These are phyloP conservation scores for Solanum pennellii DNA, from an alignment of 257 asterid species.

Conservation along the genomic window DNA sequence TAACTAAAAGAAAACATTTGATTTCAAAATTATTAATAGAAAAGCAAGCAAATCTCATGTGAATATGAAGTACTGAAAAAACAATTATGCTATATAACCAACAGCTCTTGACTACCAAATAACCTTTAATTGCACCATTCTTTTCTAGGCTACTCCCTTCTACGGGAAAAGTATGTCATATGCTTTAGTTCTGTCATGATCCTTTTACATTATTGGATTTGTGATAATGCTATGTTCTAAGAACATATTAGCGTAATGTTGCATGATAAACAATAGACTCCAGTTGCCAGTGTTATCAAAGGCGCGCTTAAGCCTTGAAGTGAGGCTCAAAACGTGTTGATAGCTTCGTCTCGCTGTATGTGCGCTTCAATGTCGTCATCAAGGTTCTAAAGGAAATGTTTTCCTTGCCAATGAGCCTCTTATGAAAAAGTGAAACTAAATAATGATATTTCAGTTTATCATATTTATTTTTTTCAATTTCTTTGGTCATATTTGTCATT, in stretches of 20 bases:
- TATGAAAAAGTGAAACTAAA: too few relatives aligned
- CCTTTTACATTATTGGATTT: background rate
- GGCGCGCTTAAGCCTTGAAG: too few relatives aligned
- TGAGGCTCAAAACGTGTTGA: too few relatives aligned
- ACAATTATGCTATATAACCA: background rate
- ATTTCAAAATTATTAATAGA: background rate
- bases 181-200: background rate
- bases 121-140: background rate
- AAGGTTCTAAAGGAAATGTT: too few relatives aligned
- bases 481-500: too few relatives aligned
- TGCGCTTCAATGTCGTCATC: too few relatives aligned
- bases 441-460: too few relatives aligned
- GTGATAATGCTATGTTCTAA: background rate
- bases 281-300: background rate
- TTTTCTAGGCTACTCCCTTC: background rate
- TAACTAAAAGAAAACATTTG: background rate
- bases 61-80: background rate
- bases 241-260: background rate
- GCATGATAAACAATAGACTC: background rate
- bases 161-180: background rate
- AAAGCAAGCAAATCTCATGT: background rate
- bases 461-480: too few relatives aligned
- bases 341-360: too few relatives aligned
- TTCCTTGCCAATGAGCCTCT: too few relatives aligned
- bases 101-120: background rate